phyloP scores from a whole-genome alignment of 768 basidiomycete species.

The Myochromella boudieri region DNA sequence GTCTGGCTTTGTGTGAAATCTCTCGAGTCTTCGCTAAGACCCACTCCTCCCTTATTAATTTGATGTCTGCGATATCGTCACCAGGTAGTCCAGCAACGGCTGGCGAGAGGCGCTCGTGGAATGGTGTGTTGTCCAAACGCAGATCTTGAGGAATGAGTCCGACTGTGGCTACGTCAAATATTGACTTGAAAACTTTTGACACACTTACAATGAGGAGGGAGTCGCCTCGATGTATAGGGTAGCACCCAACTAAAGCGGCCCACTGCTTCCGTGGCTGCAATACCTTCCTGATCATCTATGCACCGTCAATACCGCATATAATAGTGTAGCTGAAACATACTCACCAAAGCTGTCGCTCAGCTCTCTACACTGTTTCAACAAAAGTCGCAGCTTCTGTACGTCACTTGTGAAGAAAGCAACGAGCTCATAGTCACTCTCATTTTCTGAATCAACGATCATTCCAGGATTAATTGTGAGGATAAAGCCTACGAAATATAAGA shows the following conservation, averaged over 20 bases:
- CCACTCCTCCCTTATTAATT: slow-evolving; percentile 64
- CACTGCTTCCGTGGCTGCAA: slow-evolving; percentile 28
- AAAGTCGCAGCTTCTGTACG: slow-evolving; percentile 41
- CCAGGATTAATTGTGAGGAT: slow-evolving; percentile 52
- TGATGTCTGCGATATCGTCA: slow-evolving; percentile 60
- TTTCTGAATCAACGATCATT: slow-evolving; percentile 28
- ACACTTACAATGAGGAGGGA: slow-evolving; percentile 7
- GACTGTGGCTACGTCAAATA: slow-evolving; percentile 28
- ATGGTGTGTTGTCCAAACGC: slow-evolving; percentile 43
- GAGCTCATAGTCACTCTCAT: slow-evolving; percentile 23
- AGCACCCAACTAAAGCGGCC: slow-evolving; percentile 46
- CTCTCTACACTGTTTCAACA: slow-evolving; percentile 58
- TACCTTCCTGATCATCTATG: slow-evolving; percentile 20
- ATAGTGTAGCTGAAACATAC: background rate
- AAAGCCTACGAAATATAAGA: slow-evolving; percentile 38
- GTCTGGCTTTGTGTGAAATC: slow-evolving; percentile 29
- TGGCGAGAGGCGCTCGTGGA: slow-evolving; percentile 55
- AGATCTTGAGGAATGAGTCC: slow-evolving; percentile 53
- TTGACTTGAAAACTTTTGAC: background rate
- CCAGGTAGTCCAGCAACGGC: slow-evolving; percentile 62
- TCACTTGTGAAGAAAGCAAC: slow-evolving; percentile 48
- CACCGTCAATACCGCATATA: slow-evolving; percentile 12
- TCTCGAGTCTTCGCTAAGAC: slow-evolving; percentile 45
- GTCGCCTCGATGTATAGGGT: slow-evolving; percentile 35
- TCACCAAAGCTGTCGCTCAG: slow-evolving; percentile 52